Conservation (phyloP, 176 grass and related monocot species). For the Juncus effusus region DNA sequence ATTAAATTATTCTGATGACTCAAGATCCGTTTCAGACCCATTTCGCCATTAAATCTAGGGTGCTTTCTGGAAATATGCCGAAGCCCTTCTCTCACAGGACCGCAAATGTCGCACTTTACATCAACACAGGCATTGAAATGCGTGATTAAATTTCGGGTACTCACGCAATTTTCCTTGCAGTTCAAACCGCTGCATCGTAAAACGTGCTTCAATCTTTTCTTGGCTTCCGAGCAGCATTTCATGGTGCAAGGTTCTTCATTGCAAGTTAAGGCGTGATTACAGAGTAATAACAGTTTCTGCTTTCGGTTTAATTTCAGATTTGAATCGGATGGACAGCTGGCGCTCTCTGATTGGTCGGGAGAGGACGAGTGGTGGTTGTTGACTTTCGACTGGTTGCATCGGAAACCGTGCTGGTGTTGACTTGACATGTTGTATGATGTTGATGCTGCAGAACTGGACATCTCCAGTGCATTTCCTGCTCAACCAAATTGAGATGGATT, state of each 20-base stretch:
- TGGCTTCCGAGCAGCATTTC: neutral
- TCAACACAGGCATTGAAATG: neutral
- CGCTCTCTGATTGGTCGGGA: conserved; percentile 14
- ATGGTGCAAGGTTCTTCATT: conserved; percentile 7
- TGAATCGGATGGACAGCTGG: neutral
- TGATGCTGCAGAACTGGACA: conserved; percentile 4
- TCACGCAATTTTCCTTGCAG: neutral
- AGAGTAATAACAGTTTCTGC: neutral
- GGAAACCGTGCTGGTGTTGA: conserved; percentile 14
- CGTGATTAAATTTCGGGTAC: conserved; percentile 12
- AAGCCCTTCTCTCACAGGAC: conserved; percentile 19
- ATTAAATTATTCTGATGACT: conserved; percentile 3
- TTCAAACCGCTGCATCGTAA: neutral
- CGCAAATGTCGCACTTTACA: neutral
- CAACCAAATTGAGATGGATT: neutral
- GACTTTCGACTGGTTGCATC: neutral
- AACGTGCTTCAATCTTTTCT: conserved; percentile 12
- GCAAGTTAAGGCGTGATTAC: conserved; percentile 18
- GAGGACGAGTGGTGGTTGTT: too few species aligned
- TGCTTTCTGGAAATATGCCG: neutral
- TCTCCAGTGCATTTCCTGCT: conserved; percentile 18
- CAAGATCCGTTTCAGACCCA: conserved; percentile 11
- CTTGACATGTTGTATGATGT: conserved; percentile 4
- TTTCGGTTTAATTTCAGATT: conserved; percentile 1
- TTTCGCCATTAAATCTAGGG: neutral